Evolutionary conservation across 2,329 filamentous ascomycete genomes (phyloP), one percentile per base, ranked within the genome.

Genomic region (Cladosporium sp.): DNA sequence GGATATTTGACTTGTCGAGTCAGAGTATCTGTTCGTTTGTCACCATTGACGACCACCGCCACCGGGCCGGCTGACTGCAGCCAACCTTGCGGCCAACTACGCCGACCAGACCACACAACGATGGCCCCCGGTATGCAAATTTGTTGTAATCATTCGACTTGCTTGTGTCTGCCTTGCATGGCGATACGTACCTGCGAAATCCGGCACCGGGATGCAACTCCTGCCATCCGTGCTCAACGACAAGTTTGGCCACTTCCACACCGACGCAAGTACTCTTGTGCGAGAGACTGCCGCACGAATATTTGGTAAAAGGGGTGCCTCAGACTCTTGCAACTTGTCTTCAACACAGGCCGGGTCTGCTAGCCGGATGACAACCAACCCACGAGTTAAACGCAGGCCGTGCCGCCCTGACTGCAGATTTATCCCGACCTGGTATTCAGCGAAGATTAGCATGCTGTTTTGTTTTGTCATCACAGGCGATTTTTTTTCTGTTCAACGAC

Each of bases 301-400:
- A n/a, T 28, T 54, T 30, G 24, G 49, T 28, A 15, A 30, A 54
- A 58, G 34, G 34, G 34, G 21, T 58, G 55, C 55, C 55, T 58
- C 55, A 58, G 55, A 26, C 32, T n/a, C 21, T 55, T 55, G 18
- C n/a, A 55, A 34, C 7, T 5, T 41, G 21, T 36, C 34, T 28
- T n/a, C 34, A 21, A 26, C 21, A 41, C 34, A 14, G 55, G 34
- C 21, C 55, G n/a, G 55, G 21, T 41, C 55, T 58, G 21, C 32
- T 4, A 58, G n/a, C 21, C n/a, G 55, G 34, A 36, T 41, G 55
- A 28, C 12, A 36, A 41, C 34, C 34, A 41, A 34, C 55, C 55
- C 34, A 58, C 55, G 55, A 28, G 21, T 41, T 38, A 57, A 58
- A 55, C 55, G 55, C 55, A 58, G 24, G 55, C 55, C 34, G 55